Percentiles rank a stretch among this genome's conserved stretches.
These are phyloP conservation scores for Parietichytrium sp. DNA, from an alignment of 108 stramenopile species.

Conservation along the genomic window DNA sequence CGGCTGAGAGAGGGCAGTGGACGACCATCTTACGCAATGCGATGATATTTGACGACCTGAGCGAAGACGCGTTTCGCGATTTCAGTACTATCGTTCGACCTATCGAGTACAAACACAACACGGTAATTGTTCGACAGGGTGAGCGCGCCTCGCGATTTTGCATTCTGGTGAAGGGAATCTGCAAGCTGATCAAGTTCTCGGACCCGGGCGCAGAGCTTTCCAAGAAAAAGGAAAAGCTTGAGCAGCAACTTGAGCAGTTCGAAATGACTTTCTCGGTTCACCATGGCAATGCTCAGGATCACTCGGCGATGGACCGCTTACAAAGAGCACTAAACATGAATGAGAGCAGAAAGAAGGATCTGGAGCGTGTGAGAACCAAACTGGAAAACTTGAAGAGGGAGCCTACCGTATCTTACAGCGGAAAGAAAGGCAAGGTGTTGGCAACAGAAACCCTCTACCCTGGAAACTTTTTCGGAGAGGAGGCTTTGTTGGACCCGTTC, in stretches of 20 bases:
- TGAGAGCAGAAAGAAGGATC: background rate
- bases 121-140: slow-evolving; percentile 7
- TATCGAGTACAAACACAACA: slow-evolving; percentile 12
- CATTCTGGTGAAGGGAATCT: slow-evolving; percentile 25
- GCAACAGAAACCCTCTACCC: slow-evolving; percentile 17
- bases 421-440: background rate
- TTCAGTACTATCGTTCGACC: background rate
- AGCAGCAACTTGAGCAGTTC: background rate
- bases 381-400: background rate
- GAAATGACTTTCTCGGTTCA: slow-evolving; percentile 26
- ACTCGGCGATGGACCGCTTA: background rate
- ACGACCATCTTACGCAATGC: background rate
- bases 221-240: background rate
- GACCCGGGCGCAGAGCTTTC: background rate
- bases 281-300: background rate
- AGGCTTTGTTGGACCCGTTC: background rate
- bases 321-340: background rate
- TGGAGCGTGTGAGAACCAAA: background rate
- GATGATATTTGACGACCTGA: background rate
- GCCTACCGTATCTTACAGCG: too few relatives aligned
- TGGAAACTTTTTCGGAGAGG: slow-evolving; percentile 27
- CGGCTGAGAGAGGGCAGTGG: background rate
- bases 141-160: slow-evolving; percentile 22
- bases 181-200: background rate
- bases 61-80: background rate